Conservation (phyloP, 352 stramenopile species). For the Globisporangium megalacanthum region DNA sequence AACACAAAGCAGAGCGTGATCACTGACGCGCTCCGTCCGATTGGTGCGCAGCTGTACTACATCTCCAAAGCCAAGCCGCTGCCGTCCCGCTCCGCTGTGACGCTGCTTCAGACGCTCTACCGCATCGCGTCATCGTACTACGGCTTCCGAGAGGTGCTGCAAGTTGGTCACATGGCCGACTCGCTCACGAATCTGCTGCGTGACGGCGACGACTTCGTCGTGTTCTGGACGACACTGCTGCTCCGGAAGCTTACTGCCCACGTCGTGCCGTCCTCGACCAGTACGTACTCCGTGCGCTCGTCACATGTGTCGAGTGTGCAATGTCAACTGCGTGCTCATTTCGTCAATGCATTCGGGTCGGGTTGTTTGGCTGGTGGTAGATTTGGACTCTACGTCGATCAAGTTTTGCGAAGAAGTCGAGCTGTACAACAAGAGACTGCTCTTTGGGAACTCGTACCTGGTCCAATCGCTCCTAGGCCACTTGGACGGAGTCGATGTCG, state of each 20-base stretch:
- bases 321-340: background rate
- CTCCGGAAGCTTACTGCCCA: constrained; percentile 61
- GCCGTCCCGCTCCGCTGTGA: constrained; percentile 55
- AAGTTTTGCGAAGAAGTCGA: constrained; percentile 69
- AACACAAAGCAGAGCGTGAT: constrained; percentile 79
- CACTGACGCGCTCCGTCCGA: constrained; percentile 64
- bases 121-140: constrained; percentile 85
- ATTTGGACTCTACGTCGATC: constrained; percentile 38
- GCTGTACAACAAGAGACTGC: constrained; percentile 62
- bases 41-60: constrained; percentile 78
- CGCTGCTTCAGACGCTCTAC: constrained; percentile 78
- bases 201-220: constrained; percentile 78
- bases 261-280: constrained; percentile 23
- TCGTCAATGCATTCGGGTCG: constrained; percentile 5
- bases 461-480: constrained; percentile 56
- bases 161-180: constrained; percentile 72
- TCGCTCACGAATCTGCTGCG: constrained; percentile 70
- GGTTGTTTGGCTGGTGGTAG: constrained; percentile 17
- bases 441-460: constrained; percentile 72
- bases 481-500: constrained; percentile 53
- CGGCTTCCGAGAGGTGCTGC: constrained; percentile 78
- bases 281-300: constrained; percentile 23
- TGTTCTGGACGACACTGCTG: constrained; percentile 84
- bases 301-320: too few relatives aligned
- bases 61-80: constrained; percentile 64